Evolutionary conservation across 1,284 basidiomycete species (phyloP).

Genomic region (Fereydounia khargensis): DNA sequence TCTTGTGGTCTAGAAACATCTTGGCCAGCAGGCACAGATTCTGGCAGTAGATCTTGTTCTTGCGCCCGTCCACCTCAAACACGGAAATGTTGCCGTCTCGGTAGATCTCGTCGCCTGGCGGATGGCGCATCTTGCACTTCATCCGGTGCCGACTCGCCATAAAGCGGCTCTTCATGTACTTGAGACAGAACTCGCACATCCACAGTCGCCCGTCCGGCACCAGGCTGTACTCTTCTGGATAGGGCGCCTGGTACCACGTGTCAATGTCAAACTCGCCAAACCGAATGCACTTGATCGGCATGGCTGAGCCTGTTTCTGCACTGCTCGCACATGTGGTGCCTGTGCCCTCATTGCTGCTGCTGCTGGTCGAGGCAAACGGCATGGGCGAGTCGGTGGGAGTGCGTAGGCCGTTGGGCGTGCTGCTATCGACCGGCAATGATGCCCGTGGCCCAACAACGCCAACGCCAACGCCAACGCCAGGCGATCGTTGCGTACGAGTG

Average conservation of each 20-base stretch:
- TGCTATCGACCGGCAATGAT: too few relatives aligned
- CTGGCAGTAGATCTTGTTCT: conserved; percentile 99
- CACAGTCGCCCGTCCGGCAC: conserved; percentile 89
- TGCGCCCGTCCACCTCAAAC: conserved; percentile 96
- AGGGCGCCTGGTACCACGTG: conserved; percentile 98
- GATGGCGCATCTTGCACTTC: conserved; percentile 91
- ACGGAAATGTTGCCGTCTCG: conserved; percentile 83
- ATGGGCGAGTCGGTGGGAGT: not conserved
- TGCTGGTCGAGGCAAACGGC: not conserved
- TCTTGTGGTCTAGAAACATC: conserved; percentile 99
- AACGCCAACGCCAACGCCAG: too few relatives aligned
- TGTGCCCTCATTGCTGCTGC: too few relatives aligned
- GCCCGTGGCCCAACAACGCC: too few relatives aligned
- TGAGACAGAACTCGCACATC: conserved; percentile 97
- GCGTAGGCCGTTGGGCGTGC: not conserved
- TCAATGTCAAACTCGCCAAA: conserved; percentile 94
- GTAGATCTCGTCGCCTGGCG: conserved; percentile 98
- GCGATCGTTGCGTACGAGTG: not conserved
- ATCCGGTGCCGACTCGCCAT: conserved; percentile 77
- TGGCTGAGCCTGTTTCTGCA: conserved; percentile 45
- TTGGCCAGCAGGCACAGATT: conserved; percentile 98
- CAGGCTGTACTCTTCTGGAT: conserved; percentile 93
- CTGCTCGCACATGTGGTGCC: conserved; percentile 24
- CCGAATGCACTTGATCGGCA: conserved; percentile 65
- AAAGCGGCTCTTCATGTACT: conserved; percentile 96